Evolutionary conservation across 148 eudicot genomes (phyloP), one percentile per base, ranked within the genome.

Genomic region (Fagopyrum tataricum): DNA sequence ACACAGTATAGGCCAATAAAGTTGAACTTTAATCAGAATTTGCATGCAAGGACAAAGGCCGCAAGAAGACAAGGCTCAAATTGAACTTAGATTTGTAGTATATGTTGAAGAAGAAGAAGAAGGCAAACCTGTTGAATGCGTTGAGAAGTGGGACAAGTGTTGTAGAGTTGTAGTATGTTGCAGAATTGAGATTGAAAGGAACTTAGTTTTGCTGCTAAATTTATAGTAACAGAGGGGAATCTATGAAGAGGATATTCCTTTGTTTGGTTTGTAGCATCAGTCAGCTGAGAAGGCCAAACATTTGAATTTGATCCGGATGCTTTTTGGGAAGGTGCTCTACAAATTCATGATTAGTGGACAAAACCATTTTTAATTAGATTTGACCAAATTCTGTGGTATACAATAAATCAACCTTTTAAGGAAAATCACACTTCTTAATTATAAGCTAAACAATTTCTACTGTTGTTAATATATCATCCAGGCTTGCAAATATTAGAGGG

Each of bases 171-270:
- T 46, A 46, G 49, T 46, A 31, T 31, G 37, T 31, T 46, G 49
- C 13, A 64, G 64, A 20, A 23, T 4, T 58, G 64, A 14, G 44
- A 10, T 18, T 37, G 18, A 31, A 10, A 23, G 69, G 41, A 64
- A 26, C 20, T 6, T 1, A 64, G 37, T 64, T 15, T 37, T 14
- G 69, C 39, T 37, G 69, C 17, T 42, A 15, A 64, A 26, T 64
- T 64, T 64, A 64, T 64, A 64, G 43, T 31, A 64, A 15, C 11
- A 37, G 10, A 14, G 2, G 18, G 69, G 69, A 31, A 64, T 64
- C 69, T 64, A 64, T 20, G 15, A 64, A 64, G 69, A 64, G 69
- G 69, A 64, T 64, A 64, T 64, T 64, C 69, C 43, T 37, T 64
- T 17, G 14, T 37, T 46, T n/a, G n/a, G n/a, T n/a, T 62, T 24